These are phyloP conservation scores for Dioscorea alata DNA, from an alignment of 106 monocot genomes.

Conservation along the genomic window DNA sequence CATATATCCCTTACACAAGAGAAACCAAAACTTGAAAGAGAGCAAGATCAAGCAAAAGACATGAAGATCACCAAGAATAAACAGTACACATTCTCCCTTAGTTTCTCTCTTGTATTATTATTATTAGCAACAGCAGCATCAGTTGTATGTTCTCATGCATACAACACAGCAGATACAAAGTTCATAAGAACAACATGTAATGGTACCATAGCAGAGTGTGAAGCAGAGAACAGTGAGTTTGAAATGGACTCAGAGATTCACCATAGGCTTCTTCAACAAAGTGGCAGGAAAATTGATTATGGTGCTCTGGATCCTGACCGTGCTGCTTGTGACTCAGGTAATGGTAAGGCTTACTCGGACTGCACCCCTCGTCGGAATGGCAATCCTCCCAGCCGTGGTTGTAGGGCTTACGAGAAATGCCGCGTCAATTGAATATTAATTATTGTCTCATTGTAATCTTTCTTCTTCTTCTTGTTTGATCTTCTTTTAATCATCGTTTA, in stretches of 20 bases:
- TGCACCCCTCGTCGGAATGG: neutral
- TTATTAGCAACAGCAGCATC: neutral
- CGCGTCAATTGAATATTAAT: too few relatives aligned
- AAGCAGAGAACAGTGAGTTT: neutral
- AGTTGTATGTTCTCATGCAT: neutral
- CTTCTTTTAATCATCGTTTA: too few relatives aligned
- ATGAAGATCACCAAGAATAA: neutral
- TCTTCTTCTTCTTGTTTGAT: too few relatives aligned
- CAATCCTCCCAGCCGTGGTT: constrained; percentile 5
- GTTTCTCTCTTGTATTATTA: too few relatives aligned
- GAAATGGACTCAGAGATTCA: constrained; percentile 2
- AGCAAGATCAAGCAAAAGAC: neutral
- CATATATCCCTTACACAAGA: too few relatives aligned
- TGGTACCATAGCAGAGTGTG: constrained; percentile 1
- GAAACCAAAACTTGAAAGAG: neutral
- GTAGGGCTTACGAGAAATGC: constrained; percentile 5
- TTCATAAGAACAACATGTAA: neutral
- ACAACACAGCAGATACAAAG: neutral
- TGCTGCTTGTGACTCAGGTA: neutral
- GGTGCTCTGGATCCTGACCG: neutral
- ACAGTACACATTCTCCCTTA: too few relatives aligned
- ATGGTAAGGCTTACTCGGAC: neutral
- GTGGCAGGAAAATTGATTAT: neutral
- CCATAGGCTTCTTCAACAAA: neutral
- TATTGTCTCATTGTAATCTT: too few relatives aligned